phyloP scores from a whole-genome alignment of 2,329 filamentous ascomycete genomes.

The Fusarium decemcellulare region DNA sequence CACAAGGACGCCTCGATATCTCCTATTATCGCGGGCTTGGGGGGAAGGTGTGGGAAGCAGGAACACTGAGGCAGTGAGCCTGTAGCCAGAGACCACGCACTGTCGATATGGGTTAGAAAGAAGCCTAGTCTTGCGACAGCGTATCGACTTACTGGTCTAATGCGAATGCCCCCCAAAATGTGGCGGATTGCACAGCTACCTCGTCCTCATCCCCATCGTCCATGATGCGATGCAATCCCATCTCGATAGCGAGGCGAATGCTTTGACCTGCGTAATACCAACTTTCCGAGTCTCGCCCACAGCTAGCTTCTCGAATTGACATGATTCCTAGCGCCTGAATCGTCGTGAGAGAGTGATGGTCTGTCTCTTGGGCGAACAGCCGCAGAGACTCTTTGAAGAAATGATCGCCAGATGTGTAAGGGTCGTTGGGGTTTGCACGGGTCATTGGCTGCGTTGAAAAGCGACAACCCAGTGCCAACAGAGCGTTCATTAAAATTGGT shows the following conservation, averaged over 20 bases:
- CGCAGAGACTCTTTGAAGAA: conserved; percentile 80
- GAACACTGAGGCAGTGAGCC: conserved; percentile 74
- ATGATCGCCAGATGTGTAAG: conserved; percentile 77
- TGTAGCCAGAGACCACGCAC: conserved; percentile 76
- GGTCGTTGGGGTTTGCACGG: conserved; percentile 72
- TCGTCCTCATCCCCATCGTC: conserved; percentile 67
- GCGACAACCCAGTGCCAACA: conserved; percentile 76
- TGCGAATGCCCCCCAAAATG: conserved; percentile 74
- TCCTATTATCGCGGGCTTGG: conserved; percentile 72
- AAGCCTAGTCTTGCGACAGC: background rate
- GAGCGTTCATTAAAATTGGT: conserved; percentile 74
- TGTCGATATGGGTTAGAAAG: conserved; percentile 50
- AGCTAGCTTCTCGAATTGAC: conserved; percentile 81
- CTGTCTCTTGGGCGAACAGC: conserved; percentile 69
- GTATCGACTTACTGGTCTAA: conserved; percentile 71
- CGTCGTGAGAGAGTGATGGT: conserved; percentile 76
- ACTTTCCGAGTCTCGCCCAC: conserved; percentile 79
- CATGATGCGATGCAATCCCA: conserved; percentile 74
- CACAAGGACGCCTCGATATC: conserved; percentile 73
- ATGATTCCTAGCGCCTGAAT: conserved; percentile 83
- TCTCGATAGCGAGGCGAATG: conserved; percentile 79
- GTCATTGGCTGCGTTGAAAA: conserved; percentile 77
- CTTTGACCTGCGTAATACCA: conserved; percentile 82
- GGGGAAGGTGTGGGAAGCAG: conserved; percentile 67
- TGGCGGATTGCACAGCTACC: conserved; percentile 70